Evolutionary conservation across 306 rosid species (phyloP).

Genomic region (Glycine latifolia): DNA sequence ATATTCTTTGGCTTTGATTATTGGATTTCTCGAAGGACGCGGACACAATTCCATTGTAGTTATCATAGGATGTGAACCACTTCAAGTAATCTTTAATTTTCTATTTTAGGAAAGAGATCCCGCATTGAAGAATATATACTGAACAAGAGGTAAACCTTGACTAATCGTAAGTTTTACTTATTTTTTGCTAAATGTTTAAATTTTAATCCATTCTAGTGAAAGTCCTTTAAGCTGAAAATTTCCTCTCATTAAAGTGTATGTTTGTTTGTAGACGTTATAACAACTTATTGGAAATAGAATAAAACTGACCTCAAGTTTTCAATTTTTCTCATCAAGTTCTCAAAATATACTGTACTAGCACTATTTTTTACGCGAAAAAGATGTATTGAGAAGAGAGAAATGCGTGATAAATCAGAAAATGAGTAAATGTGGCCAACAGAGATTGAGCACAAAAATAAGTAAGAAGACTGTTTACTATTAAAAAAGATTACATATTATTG

Average conservation of each 20-base stretch:
- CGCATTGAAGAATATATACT: background rate
- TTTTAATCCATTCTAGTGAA: background rate
- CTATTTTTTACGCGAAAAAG: too few species aligned
- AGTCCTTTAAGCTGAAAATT: background rate
- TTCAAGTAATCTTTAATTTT: background rate
- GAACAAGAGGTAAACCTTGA: background rate
- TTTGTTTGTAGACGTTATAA: too few species aligned
- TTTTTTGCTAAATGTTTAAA: background rate
- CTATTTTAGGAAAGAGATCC: background rate
- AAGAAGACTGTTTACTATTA: too few species aligned
- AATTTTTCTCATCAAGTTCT: too few species aligned
- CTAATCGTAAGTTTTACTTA: background rate
- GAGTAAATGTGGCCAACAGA: background rate
- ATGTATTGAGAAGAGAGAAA: background rate
- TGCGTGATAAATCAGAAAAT: background rate
- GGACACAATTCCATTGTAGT: slow-evolving; percentile 1
- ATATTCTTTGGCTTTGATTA: background rate
- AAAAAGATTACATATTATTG: too few species aligned
- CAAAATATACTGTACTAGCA: too few species aligned
- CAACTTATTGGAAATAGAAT: too few species aligned
- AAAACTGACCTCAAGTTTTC: too few species aligned
- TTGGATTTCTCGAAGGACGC: background rate
- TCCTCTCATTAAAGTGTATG: too few species aligned
- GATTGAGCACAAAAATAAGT: background rate
- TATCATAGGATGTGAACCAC: background rate